A percentile compares a stretch with the other conserved stretches of the same genome.
Conservation (phyloP, 176 grass and related monocot genomes). For the Raddia distichophylla region DNA sequence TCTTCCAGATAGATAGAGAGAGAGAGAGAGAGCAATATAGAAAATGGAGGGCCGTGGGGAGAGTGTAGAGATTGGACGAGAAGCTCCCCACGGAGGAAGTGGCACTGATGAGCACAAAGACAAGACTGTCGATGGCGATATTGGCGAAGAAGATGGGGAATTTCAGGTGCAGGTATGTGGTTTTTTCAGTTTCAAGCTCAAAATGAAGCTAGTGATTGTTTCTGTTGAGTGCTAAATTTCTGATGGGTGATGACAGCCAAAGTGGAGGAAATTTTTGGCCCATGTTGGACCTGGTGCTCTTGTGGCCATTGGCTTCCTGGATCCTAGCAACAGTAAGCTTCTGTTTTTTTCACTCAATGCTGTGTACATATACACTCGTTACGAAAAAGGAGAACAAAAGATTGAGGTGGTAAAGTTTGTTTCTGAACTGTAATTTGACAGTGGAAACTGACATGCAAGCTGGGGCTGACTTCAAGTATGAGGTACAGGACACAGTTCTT, state of each 20-base stretch:
- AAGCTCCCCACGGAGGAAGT: conserved; percentile 29
- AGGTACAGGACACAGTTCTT: conserved; percentile 40
- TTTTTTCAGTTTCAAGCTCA: not conserved
- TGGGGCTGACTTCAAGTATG: conserved; percentile 60
- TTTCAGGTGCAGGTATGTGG: conserved; percentile 37
- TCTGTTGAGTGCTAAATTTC: not conserved
- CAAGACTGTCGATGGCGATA: not conserved
- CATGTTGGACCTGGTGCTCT: conserved; percentile 78
- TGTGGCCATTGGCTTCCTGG: conserved; percentile 69
- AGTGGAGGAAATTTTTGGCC: conserved; percentile 60
- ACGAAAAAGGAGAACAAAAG: not conserved
- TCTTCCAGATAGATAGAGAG: too few species aligned
- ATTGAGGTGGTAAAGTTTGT: conserved; percentile 12
- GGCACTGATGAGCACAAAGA: conserved; percentile 13
- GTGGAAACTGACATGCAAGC: conserved; percentile 80
- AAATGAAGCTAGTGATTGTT: not conserved
- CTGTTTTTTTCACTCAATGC: not conserved
- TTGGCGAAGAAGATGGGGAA: not conserved
- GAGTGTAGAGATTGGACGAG: conserved; percentile 20
- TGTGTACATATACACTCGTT: not conserved
- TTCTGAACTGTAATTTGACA: conserved; percentile 43
- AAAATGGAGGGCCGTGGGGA: conserved; percentile 26
- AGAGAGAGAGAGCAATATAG: conserved; percentile 16
- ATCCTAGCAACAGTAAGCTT: conserved; percentile 65
- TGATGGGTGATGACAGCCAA: conserved; percentile 12